phyloP scores from a whole-genome alignment of 2,329 filamentous ascomycete species.

The Fusarium globosum region DNA sequence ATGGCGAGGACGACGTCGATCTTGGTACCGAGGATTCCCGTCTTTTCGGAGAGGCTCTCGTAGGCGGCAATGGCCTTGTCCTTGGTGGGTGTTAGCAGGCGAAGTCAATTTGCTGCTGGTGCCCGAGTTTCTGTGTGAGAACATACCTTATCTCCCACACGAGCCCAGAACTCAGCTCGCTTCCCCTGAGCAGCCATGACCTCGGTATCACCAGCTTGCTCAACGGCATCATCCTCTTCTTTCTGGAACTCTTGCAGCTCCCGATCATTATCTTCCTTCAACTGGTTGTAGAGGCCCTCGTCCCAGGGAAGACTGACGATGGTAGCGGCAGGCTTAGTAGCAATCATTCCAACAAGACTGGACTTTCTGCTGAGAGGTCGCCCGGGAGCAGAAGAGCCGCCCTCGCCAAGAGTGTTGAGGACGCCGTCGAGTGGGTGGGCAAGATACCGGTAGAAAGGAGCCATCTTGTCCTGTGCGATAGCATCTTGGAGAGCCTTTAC shows the following conservation, averaged over 20 bases:
- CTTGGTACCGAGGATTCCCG: conserved; percentile 94
- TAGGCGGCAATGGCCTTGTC: conserved; percentile 94
- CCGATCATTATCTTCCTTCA: conserved; percentile 81
- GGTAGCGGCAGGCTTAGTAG: conserved; percentile 72
- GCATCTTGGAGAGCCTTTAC: conserved; percentile 83
- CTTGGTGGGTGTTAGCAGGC: conserved; percentile 58
- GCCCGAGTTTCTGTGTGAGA: background rate
- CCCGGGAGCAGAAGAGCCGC: conserved; percentile 59
- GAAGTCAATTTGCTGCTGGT: background rate
- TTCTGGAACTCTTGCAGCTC: conserved; percentile 83
- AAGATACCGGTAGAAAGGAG: conserved; percentile 85
- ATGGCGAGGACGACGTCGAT: conserved; percentile 97
- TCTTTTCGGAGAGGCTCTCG: conserved; percentile 96
- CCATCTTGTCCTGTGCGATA: conserved; percentile 87
- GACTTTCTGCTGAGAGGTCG: conserved; percentile 75
- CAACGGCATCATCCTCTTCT: conserved; percentile 91
- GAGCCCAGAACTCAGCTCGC: conserved; percentile 94
- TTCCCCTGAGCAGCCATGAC: conserved; percentile 93
- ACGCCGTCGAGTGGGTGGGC: conserved; percentile 85
- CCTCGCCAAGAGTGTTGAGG: conserved; percentile 80
- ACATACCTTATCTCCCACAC: conserved; percentile 91
- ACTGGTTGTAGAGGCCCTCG: conserved; percentile 82
- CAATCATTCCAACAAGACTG: conserved; percentile 79
- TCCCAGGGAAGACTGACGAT: conserved; percentile 87
- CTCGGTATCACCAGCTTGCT: conserved; percentile 97